Conservation (phyloP, 148 eudicot genomes). For the Mesembryanthemum crystallinum region DNA sequence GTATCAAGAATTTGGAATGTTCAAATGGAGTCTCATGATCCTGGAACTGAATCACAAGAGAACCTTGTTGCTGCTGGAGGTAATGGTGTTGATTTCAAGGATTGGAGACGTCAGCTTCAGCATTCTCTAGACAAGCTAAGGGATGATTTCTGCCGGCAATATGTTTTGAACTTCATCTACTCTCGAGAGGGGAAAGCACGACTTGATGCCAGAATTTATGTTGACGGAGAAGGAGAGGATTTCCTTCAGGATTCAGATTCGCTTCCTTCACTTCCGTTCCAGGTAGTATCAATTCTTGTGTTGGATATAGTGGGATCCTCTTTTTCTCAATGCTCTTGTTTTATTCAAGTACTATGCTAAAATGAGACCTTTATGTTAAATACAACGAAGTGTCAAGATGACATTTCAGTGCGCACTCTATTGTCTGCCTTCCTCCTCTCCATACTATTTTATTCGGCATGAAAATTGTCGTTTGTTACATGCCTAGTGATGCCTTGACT, state of each 20-base stretch:
- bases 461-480: no score
- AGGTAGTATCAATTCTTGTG: slow-evolving; percentile 44
- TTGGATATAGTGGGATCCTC: background rate
- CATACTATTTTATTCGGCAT: no score
- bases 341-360: background rate
- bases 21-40: slow-evolving; percentile 62
- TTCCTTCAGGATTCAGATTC: slow-evolving; percentile 61
- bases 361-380: background rate
- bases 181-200: slow-evolving; percentile 85
- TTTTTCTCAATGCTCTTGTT: background rate
- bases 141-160: slow-evolving; percentile 92
- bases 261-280: slow-evolving; percentile 95
- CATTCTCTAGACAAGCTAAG: slow-evolving; percentile 87
- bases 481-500: no score
- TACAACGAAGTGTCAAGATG: no score
- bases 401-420: no score
- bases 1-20: slow-evolving; percentile 69
- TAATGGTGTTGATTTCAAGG: slow-evolving; percentile 67
- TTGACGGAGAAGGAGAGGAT: slow-evolving; percentile 64
- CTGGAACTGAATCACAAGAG: slow-evolving; percentile 39
- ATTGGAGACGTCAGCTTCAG: slow-evolving; percentile 94
- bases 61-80: slow-evolving; percentile 38
- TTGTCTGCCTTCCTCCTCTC: no score
- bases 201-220: slow-evolving; percentile 80
- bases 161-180: slow-evolving; percentile 83